These are phyloP conservation scores for Dimocarpus longan DNA, from an alignment of 345 rosid species.

Conservation along the genomic window DNA sequence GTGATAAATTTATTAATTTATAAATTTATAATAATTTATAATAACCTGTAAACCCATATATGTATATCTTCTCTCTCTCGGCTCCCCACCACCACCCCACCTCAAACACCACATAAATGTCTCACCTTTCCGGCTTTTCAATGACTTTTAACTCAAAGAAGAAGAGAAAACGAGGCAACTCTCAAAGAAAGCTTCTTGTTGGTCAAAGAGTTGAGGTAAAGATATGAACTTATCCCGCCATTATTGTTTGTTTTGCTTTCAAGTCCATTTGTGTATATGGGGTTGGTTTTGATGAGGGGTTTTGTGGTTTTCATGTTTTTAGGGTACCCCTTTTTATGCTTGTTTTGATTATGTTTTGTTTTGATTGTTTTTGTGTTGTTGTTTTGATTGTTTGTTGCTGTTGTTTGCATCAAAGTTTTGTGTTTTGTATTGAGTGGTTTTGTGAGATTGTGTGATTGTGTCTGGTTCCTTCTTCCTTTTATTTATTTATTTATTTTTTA, in stretches of 20 bases:
- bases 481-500: too few species aligned
- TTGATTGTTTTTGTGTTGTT: neutral
- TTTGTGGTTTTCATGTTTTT: neutral
- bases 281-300: neutral
- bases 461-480: neutral
- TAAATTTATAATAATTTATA: too few species aligned
- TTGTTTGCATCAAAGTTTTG: neutral
- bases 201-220: constrained; percentile 42
- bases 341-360: neutral
- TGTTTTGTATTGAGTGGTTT: constrained; percentile 1
- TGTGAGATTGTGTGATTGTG: neutral
- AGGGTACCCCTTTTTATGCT: neutral
- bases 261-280: neutral
- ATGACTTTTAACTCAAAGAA: constrained; percentile 11
- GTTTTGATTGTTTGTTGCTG: neutral
- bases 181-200: constrained; percentile 11
- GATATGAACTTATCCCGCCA: neutral
- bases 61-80: neutral
- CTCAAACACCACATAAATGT: too few species aligned
- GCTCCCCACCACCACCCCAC: neutral
- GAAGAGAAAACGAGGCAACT: constrained; percentile 27
- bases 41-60: neutral
- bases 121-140: neutral
- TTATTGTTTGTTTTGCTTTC: neutral
- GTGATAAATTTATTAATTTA: too few species aligned